Evolutionary conservation across 1,284 basidiomycete species (phyloP), one percentile per base, ranked within the genome.

Genomic region (Schizophyllum commune): DNA sequence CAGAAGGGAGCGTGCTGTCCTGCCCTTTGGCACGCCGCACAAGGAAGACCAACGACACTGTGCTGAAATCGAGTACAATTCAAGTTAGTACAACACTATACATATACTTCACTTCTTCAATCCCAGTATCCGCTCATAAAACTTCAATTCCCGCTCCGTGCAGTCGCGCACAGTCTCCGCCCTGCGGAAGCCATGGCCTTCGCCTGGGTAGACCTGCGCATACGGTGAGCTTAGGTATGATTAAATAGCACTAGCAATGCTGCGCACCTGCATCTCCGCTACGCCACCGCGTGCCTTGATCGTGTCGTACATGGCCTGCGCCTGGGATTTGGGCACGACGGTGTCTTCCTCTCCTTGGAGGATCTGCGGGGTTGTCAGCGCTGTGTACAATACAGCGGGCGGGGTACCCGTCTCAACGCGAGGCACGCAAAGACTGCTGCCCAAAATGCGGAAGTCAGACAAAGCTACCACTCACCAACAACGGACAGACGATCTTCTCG

Each of bases 271-370:
- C 39, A 13, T 80, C 64, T 84, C 79, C 7, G 79, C 77, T 8
- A 72, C 56, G 5, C 81, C 81, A 13, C 77, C 76, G 1, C 72
- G 70, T 19, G 70, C 67, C 57, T 75, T 72, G 57, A 82, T 77
- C 58, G 69, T 74, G 1, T 79, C 67, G 55, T 79, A 71, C 54
- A 84, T 82, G 1, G 67, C 61, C 61, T 83, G 75, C 0, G 83
- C 77, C 67, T 85, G 83, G 11, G 73, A 74, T 51, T 78, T 77
- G 0, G 84, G 84, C 2, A 88, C 85, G 1, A 85, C 81, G 53
- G 70, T 73, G 65, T 88, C 86, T 0, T 72, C 67, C 1, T 75
- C 72, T 4, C 86, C 85, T 67, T 87, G 84, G 0, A 83, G 67
- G 55, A 84, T 75, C 82, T 84, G 62, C 22, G 22, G 27, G 27